Evolutionary conservation across 768 basidiomycete species (phyloP).

Genomic region (Leccinum aurantiacum): DNA sequence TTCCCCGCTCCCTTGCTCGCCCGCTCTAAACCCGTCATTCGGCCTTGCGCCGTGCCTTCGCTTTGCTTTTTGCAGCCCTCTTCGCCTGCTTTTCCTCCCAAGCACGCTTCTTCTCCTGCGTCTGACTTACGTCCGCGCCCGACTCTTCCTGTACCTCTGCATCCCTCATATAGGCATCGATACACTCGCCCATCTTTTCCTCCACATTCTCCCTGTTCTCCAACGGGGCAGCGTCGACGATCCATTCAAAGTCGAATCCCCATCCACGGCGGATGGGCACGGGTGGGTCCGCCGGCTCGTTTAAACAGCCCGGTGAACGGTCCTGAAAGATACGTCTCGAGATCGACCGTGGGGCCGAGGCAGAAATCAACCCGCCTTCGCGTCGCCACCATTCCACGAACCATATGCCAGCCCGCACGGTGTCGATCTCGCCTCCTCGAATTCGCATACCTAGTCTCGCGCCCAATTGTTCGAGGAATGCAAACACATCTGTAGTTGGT

Average conservation of each 20-base stretch:
- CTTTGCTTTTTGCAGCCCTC: conserved; percentile 36
- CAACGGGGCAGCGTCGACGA: conserved; percentile 18
- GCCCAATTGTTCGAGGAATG: conserved; percentile 71
- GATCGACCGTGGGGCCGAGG: conserved; percentile 38
- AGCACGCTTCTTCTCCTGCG: conserved; percentile 65
- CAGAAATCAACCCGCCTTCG: conserved; percentile 60
- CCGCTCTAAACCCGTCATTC: conserved; percentile 9
- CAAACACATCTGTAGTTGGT: conserved; percentile 60
- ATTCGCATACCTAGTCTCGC: conserved; percentile 78
- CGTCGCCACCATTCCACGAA: conserved; percentile 89
- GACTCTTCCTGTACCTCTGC: conserved; percentile 50
- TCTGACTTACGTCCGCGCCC: conserved; percentile 62
- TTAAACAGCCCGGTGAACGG: not conserved
- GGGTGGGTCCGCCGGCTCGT: not conserved
- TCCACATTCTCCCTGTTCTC: conserved; percentile 41
- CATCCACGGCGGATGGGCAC: conserved; percentile 55
- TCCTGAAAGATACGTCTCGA: not conserved
- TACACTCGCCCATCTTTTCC: conserved; percentile 68
- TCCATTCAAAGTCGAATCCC: conserved; percentile 87
- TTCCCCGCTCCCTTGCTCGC: not conserved
- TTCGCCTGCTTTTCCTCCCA: conserved; percentile 42
- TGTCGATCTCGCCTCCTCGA: conserved; percentile 73
- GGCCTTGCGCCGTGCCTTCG: conserved; percentile 27
- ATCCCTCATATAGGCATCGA: conserved; percentile 50
- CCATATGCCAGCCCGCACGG: conserved; percentile 70